Conservation (phyloP, 306 rosid species). For the Prunus fruticosa region DNA sequence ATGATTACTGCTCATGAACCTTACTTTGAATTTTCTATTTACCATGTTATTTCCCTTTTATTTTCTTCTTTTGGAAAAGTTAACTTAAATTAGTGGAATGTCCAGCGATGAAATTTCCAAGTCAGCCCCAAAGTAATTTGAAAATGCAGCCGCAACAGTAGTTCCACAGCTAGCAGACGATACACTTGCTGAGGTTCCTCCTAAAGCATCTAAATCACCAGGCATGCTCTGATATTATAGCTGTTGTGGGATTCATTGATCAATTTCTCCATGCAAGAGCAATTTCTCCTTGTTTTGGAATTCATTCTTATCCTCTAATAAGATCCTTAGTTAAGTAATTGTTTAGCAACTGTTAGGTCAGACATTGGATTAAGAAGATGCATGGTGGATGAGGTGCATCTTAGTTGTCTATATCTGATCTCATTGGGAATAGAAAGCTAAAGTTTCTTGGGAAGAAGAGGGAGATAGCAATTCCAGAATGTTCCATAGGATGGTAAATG, state of each 20-base stretch:
- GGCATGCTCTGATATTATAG: slow-evolving; percentile 38
- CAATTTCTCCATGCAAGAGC: slow-evolving; percentile 15
- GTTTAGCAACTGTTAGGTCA: background rate
- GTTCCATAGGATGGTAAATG: too few species aligned
- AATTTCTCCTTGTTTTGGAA: background rate
- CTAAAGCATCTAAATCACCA: slow-evolving; percentile 55
- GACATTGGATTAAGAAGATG: background rate
- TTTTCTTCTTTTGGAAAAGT: background rate
- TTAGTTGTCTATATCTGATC: background rate
- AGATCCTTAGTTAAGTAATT: background rate
- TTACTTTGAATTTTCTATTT: background rate
- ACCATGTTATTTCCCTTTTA: background rate
- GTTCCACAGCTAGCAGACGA: slow-evolving; percentile 48
- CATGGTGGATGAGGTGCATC: background rate
- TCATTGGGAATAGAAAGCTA: background rate
- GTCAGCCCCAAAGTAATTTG: slow-evolving; percentile 37
- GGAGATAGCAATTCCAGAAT: background rate
- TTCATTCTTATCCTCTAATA: background rate
- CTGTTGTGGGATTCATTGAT: slow-evolving; percentile 1
- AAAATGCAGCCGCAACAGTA: slow-evolving; percentile 34
- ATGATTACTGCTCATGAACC: background rate
- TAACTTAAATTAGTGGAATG: slow-evolving; percentile 35
- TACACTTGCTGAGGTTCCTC: slow-evolving; percentile 50
- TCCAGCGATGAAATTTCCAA: slow-evolving; percentile 53
- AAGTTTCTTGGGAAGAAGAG: background rate